Evolutionary conservation across 805 yeast species (phyloP), one percentile per base, ranked within the genome.

Genomic region (Hanseniaspora hatyaiensis): DNA sequence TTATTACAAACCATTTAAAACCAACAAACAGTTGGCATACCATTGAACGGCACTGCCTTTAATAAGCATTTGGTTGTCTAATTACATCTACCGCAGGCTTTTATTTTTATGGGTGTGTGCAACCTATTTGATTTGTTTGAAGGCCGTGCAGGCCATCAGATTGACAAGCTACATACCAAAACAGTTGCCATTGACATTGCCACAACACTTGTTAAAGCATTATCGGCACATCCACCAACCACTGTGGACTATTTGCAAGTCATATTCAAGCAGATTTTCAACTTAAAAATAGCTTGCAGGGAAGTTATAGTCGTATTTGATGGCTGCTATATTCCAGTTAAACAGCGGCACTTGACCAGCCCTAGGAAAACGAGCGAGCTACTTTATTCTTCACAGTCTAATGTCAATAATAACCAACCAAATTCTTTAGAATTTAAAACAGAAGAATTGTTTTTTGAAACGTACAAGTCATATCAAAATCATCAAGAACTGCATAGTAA

Each of bases 261-360:
- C 6, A 28, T 41, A 6, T 41, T 41, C 38, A 41, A 41, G n/a
- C 46, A 32, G 24, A 41, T 41, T 4, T 41, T 41, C 6, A 15
- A 32, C 9, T 13, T 41, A 16, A 32, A 41, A 16, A 15, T 41
- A 13, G 30, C 46, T 6, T 28, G 20, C n/a, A 30, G 16, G 6
- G 32, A 33, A 9, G 20, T 41, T 13, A 24, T 41, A 4, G 46
- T 41, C 4, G 38, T 41, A 12, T 33, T 41, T 19, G 46, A 41
- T 33, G 46, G 46, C n/a, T 11, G 6, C 3, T 32, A 23, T 8
- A 41, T 31, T 2, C 46, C 46, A 15, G 12, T 18, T 2, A 41
- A 41, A 18, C 18, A 20, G 24, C 23, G 46, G 12, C n/a, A 41
- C 18, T 13, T 8, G 2, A 19, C 6, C 6, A 37, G 31, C 26